These are phyloP conservation scores for Nicotiana benthamiana DNA, from an alignment of 257 asterid genomes.

Conservation along the genomic window DNA sequence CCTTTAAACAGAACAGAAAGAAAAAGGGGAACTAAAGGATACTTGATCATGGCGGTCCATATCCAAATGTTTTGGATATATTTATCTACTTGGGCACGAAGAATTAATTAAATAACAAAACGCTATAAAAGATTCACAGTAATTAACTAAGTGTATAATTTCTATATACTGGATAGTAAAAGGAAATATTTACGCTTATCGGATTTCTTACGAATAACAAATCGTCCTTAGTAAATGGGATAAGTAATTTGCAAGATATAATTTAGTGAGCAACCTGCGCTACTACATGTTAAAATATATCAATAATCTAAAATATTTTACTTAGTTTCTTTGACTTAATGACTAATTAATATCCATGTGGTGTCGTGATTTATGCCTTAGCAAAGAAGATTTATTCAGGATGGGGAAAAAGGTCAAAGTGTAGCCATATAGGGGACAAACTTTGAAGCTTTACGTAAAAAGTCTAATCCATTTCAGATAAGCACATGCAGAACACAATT, in stretches of 20 bases:
- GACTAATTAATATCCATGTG: not conserved
- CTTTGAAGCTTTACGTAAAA: not conserved
- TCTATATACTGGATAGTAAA: not conserved
- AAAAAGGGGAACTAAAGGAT: not conserved
- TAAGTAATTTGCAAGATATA: no score
- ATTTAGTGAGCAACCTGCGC: not conserved
- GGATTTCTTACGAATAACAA: no score
- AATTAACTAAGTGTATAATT: not conserved
- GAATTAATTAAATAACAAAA: not conserved
- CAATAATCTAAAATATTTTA: not conserved
- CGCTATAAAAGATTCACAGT: not conserved
- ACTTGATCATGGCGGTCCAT: not conserved
- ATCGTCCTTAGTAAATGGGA: no score
- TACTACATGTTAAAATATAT: not conserved
- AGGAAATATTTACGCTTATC: not conserved
- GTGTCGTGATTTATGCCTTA: not conserved
- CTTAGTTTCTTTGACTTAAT: not conserved
- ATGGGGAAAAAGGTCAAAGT: not conserved
- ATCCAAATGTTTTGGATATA: not conserved
- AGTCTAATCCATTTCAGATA: not conserved
- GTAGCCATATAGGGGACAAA: conserved; percentile 17
- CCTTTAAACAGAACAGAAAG: no score
- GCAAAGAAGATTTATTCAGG: not conserved
- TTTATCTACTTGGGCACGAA: not conserved
- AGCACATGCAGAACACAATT: not conserved